Evolutionary conservation across 164 flowering plant species (phyloP), one percentile per base, ranked within the genome.

Genomic region (Stephania yunnanensis): DNA sequence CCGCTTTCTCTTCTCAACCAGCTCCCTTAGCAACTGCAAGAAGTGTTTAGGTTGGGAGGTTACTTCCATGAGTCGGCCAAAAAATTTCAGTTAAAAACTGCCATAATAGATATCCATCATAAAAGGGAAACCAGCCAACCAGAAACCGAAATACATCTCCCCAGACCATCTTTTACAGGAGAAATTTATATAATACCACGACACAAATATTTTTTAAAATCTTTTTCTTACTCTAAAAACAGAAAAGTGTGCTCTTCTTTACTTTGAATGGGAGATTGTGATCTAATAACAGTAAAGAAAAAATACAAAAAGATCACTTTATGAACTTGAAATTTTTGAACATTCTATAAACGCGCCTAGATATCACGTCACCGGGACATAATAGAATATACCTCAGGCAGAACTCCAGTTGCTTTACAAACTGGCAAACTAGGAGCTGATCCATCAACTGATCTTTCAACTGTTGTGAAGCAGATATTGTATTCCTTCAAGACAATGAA

Each of bases 401-500:
- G 81, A 77, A 96, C 85, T 74, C 99, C 98, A 65, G 85, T 77
- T 69, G 76, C 86, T 80, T 78, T 86, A 86, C 79, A 80, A 68
- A 91, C 85, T 67, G 99, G 98, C 76, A 93, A 81, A 74, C 78
- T 85, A 46, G 99, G 92, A 73, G 80, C 74, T 20, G 86, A 79
- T 50, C 94, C 98, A 80, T 91, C 97, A n/a, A 78, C 52, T 78
- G 89, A 80, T 81, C 92, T 88, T 85, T 89, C 91, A 71, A 93
- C 95, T 52, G 99, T 96, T 53, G 99, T 96, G 82, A 96, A 93
- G 85, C 99, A 96, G 46, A 96, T 96, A 85, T 96, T 96, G 80
- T 93, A 96, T 78, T 96, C 99, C 99, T 96, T 86, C 67, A 81
- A 67, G 70, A 73, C 22, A 74, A 73, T 50, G 1, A 52, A 36